phyloP scores from a whole-genome alignment of 2,329 filamentous ascomycete species.

The Colletotrichum gigasporum region DNA sequence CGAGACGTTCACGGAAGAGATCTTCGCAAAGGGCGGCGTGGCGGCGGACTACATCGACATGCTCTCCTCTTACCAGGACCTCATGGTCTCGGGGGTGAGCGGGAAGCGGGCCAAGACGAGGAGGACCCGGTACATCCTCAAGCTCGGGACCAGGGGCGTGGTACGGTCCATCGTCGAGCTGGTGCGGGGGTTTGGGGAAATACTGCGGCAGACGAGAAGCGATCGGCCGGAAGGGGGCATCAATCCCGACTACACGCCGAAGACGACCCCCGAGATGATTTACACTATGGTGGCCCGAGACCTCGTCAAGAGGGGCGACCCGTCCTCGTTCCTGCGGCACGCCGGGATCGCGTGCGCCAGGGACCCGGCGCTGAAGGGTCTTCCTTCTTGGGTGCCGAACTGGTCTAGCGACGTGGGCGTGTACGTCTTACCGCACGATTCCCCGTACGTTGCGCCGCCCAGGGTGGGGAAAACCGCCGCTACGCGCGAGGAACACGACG shows the following conservation, averaged over 20 bases:
- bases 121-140: no score
- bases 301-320: background rate
- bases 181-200: background rate
- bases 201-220: background rate
- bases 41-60: no score
- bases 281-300: background rate
- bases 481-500: background rate
- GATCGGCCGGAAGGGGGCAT: background rate
- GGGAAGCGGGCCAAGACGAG: no score
- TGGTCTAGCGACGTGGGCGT: background rate
- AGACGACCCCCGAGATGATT: background rate
- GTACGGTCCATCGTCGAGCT: no score
- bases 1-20: background rate
- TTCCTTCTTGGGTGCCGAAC: background rate
- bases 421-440: background rate
- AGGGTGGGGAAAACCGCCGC: background rate
- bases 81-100: no score
- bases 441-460: background rate
- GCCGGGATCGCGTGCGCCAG: background rate
- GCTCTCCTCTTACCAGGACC: no score
- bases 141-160: no score
- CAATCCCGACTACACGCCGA: background rate
- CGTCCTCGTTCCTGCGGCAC: background rate
- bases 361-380: background rate
- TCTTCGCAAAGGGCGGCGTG: background rate